Percentiles rank a stretch among this genome's conserved stretches.
phyloP scores from a whole-genome alignment of 192 early-diverging fungal genomes.

The Coemansia pectinata region DNA sequence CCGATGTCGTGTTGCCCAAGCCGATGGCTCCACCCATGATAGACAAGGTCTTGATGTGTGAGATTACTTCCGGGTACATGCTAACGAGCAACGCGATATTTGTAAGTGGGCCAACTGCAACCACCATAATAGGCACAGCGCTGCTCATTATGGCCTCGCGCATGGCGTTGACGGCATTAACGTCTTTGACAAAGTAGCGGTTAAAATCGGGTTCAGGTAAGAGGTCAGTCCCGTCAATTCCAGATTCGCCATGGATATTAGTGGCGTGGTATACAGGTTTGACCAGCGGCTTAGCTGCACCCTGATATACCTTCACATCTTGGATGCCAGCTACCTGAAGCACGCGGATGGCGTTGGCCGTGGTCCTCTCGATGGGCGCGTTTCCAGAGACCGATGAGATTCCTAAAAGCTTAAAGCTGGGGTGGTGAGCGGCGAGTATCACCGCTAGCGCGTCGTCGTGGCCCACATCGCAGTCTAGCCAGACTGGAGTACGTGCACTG shows the following conservation, averaged over 20 bases:
- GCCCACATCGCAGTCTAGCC: constrained; percentile 45
- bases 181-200: constrained; percentile 6
- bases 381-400: constrained; percentile 34
- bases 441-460: constrained; percentile 42
- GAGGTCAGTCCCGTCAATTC: constrained; percentile 13
- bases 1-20: constrained; percentile 21
- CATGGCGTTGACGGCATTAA: constrained; percentile 25
- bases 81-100: constrained; percentile 55
- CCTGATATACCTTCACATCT: constrained; percentile 26
- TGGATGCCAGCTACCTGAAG: constrained; percentile 30
- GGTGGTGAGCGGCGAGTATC: constrained; percentile 34
- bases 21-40: constrained; percentile 51
- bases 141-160: constrained; percentile 24
- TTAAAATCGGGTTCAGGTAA: constrained; percentile 22
- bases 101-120: constrained; percentile 51
- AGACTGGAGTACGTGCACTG: constrained; percentile 13
- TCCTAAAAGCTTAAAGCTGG: constrained; percentile 24
- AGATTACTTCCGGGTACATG: constrained; percentile 39
- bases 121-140: constrained; percentile 17
- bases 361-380: constrained; percentile 17
- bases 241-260: constrained; percentile 19
- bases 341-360: constrained; percentile 24
- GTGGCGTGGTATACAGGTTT: constrained; percentile 10
- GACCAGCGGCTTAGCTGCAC: constrained; percentile 29
- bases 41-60: constrained; percentile 36